phyloP scores from a whole-genome alignment of 179 eudicot species.

The Beta macrorhiza region DNA sequence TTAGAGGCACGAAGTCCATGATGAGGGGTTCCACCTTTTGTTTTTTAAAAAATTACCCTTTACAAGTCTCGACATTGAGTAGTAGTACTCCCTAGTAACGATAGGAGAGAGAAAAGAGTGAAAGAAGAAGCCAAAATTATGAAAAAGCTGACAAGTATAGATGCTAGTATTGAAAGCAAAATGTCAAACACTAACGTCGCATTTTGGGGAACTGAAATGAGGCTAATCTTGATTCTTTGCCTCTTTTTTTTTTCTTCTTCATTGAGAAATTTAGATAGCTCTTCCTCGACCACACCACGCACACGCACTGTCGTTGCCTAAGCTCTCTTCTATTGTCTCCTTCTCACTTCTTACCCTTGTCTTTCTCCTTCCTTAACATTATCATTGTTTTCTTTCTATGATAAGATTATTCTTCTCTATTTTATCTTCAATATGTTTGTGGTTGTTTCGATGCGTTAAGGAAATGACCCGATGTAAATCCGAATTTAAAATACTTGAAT shows the following conservation, averaged over 20 bases:
- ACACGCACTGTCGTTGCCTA: no score
- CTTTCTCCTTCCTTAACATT: background rate
- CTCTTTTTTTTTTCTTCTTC: background rate
- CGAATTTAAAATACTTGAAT: no score
- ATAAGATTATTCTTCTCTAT: background rate
- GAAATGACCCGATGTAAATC: no score
- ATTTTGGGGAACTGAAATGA: slow-evolving; percentile 32
- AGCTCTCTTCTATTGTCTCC: slow-evolving; percentile 10
- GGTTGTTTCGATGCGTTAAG: background rate
- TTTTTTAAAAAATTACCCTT: background rate
- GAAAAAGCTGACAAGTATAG: slow-evolving; percentile 24
- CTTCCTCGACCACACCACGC: no score
- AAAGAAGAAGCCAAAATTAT: slow-evolving; percentile 34
- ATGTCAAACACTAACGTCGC: slow-evolving; percentile 65
- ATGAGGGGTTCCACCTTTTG: background rate
- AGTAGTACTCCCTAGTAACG: background rate
- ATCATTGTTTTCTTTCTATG: background rate
- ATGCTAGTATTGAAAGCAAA: slow-evolving; percentile 47
- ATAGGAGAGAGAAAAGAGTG: slow-evolving; percentile 12
- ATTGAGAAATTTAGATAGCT: no score
- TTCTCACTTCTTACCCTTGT: background rate
- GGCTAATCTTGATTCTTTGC: background rate
- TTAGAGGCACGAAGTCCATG: background rate
- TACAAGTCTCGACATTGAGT: slow-evolving; percentile 24
- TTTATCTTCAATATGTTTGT: background rate